A percentile compares a stretch with the other conserved stretches of the same genome.
Conservation (phyloP, 257 asterid genomes). For the Eucommia ulmoides region DNA sequence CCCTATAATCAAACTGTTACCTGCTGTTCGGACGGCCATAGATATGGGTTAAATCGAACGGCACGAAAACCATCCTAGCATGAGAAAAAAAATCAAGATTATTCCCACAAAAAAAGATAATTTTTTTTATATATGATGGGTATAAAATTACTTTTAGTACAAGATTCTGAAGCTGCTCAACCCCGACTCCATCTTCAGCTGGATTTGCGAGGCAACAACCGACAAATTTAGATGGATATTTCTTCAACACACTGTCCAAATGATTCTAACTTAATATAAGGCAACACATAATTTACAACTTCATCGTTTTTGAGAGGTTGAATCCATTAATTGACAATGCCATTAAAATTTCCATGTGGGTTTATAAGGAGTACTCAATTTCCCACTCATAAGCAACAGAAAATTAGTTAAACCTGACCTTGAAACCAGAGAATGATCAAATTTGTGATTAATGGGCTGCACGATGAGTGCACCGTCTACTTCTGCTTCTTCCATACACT, state of each 20-base stretch:
- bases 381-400: neutral
- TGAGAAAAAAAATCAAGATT: conserved; percentile 9
- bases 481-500: conserved; percentile 74
- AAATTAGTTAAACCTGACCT: conserved; percentile 42
- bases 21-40: conserved; percentile 84
- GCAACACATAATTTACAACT: neutral
- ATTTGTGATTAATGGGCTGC: conserved; percentile 83
- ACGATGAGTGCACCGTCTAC: conserved; percentile 88
- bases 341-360: neutral
- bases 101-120: neutral
- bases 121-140: neutral
- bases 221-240: conserved; percentile 58
- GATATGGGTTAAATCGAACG: conserved; percentile 85
- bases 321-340: neutral
- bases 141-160: conserved; percentile 37
- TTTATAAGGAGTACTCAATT: neutral
- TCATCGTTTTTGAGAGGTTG: neutral
- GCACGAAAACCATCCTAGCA: conserved; percentile 79
- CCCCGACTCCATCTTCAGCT: conserved; percentile 62
- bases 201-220: conserved; percentile 98
- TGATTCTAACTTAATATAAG: conserved; percentile 2
- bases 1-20: conserved; percentile 22
- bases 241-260: conserved; percentile 53
- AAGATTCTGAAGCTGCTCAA: conserved; percentile 56
- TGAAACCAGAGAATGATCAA: conserved; percentile 83